Evolutionary conservation across 768 basidiomycete species (phyloP).

Genomic region (Cystobasidiopsis lactophilus): DNA sequence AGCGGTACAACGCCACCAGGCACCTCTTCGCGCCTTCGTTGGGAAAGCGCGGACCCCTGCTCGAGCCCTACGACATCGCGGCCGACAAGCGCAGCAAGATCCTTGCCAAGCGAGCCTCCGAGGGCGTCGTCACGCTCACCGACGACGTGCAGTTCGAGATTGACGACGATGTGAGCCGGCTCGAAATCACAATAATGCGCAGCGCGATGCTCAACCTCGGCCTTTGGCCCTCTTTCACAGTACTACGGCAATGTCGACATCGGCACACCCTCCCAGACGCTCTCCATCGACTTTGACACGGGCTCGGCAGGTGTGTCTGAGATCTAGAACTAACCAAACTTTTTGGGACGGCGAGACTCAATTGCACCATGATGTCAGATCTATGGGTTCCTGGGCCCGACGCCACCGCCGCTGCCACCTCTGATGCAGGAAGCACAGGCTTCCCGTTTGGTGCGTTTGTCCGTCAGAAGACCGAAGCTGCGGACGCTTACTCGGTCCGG

Average conservation of each 20-base stretch:
- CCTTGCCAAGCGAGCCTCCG: no score
- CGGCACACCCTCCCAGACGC: slow-evolving; percentile 26
- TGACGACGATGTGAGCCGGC: neutral
- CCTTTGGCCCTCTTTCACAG: slow-evolving; percentile 5
- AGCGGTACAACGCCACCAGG: neutral
- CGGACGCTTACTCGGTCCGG: no score
- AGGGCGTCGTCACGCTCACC: neutral
- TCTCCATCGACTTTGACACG: slow-evolving; percentile 30
- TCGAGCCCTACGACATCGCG: neutral
- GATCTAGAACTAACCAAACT: no score
- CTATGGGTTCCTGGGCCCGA: slow-evolving; percentile 15
- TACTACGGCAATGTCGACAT: slow-evolving; percentile 25
- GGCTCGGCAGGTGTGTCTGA: slow-evolving; percentile 4
- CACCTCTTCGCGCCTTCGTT: neutral
- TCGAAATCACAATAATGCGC: neutral
- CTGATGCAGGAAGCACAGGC: slow-evolving; percentile 24
- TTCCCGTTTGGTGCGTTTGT: slow-evolving; percentile 26
- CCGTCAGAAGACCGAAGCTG: slow-evolving; percentile 15
- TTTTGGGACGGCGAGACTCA: no score
- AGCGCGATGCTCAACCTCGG: slow-evolving; percentile 3
- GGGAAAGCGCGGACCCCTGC: neutral
- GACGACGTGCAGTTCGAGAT: neutral
- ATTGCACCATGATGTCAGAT: slow-evolving; percentile 1
- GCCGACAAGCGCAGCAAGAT: neutral
- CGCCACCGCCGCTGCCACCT: slow-evolving; percentile 17